phyloP scores from a whole-genome alignment of 495 filamentous ascomycete genomes.

The Xylaria flabelliformis region DNA sequence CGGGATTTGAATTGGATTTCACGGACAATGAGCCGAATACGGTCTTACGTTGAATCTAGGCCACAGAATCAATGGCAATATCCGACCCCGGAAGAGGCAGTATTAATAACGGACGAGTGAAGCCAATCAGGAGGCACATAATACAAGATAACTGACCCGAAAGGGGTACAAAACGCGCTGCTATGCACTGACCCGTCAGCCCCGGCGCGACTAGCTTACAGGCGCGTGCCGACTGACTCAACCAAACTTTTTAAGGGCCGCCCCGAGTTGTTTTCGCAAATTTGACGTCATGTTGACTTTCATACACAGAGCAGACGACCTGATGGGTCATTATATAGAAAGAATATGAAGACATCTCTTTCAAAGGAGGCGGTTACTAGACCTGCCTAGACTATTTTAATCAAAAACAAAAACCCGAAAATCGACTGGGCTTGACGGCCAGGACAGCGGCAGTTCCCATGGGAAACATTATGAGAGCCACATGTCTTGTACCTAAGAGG shows the following conservation, averaged over 20 bases:
- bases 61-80: neutral
- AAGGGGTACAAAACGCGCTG: neutral
- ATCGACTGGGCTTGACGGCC: neutral
- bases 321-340: neutral
- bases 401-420: neutral
- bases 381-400: neutral
- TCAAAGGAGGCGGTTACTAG: neutral
- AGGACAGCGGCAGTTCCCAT: neutral
- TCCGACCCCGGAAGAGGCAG: neutral
- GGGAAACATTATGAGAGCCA: neutral
- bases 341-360: neutral
- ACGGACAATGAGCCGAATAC: neutral
- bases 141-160: neutral
- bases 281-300: conserved; percentile 23
- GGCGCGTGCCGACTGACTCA: neutral
- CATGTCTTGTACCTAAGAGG: conserved; percentile 5
- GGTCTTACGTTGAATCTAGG: neutral
- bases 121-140: neutral
- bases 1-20: neutral
- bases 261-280: conserved; percentile 12
- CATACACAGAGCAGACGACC: neutral
- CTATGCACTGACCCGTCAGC: neutral
- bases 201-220: conserved; percentile 6
- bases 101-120: too few species aligned
- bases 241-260: neutral